These are phyloP conservation scores for Diospyros kaki DNA, from an alignment of 148 eudicot species.

Conservation along the genomic window DNA sequence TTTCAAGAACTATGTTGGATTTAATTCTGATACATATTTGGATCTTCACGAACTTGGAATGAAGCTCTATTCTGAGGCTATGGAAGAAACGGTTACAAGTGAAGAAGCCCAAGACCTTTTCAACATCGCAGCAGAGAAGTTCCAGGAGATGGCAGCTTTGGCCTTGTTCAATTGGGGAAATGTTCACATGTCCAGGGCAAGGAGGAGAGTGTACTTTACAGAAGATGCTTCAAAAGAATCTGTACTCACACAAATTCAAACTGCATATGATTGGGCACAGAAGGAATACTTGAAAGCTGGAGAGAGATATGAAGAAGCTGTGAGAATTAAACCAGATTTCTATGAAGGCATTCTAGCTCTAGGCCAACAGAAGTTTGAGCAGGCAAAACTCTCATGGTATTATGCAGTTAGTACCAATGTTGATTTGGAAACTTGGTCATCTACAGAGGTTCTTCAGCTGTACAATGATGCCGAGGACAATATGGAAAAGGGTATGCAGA, in stretches of 20 bases:
- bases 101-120: slow-evolving; percentile 82
- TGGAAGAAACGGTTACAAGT: slow-evolving; percentile 83
- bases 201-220: slow-evolving; percentile 49
- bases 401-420: slow-evolving; percentile 51
- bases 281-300: slow-evolving; percentile 70
- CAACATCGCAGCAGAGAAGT: slow-evolving; percentile 63
- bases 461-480: slow-evolving; percentile 84
- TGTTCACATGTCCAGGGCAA: slow-evolving; percentile 90
- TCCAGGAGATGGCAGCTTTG: slow-evolving; percentile 90
- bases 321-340: slow-evolving; percentile 75
- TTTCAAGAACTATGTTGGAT: slow-evolving; percentile 87
- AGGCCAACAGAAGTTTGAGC: slow-evolving; percentile 87
- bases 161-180: slow-evolving; percentile 96
- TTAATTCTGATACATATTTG: slow-evolving; percentile 70
- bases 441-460: slow-evolving; percentile 55
- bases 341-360: slow-evolving; percentile 76
- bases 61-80: slow-evolving; percentile 83
- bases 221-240: slow-evolving; percentile 59
- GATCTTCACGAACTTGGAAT: slow-evolving; percentile 85
- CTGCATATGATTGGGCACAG: slow-evolving; percentile 79
- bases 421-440: slow-evolving; percentile 68
- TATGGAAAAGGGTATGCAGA: slow-evolving; percentile 76
- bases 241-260: slow-evolving; percentile 40
- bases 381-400: slow-evolving; percentile 89
- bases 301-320: slow-evolving; percentile 69